Conservation (phyloP, 306 rosid genomes). For the Castanea crenata region DNA sequence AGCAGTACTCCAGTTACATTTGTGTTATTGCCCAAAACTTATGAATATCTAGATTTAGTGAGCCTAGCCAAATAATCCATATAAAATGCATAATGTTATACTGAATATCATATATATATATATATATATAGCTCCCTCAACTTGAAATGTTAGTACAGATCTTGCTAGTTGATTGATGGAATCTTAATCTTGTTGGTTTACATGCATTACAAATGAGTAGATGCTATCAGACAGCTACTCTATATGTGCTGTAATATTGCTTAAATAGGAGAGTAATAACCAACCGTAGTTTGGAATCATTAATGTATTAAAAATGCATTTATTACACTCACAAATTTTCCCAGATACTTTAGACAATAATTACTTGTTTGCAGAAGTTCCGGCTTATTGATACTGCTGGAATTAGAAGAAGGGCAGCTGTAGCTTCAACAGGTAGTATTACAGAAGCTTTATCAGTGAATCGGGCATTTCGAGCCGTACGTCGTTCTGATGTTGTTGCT, state of each 20-base stretch:
- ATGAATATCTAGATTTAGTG: background rate
- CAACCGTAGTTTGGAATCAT: background rate
- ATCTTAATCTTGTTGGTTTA: slow-evolving; percentile 26
- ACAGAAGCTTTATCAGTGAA: slow-evolving; percentile 93
- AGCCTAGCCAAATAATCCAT: background rate
- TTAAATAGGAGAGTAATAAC: background rate
- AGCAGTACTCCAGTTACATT: background rate
- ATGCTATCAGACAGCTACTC: slow-evolving; percentile 1
- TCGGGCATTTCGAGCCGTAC: slow-evolving; percentile 93
- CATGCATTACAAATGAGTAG: background rate
- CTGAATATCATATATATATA: background rate
- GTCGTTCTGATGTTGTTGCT: slow-evolving; percentile 92
- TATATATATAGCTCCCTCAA: background rate
- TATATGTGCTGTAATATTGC: background rate
- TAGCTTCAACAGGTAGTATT: slow-evolving; percentile 76
- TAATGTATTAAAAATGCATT: background rate
- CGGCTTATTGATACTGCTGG: slow-evolving; percentile 94
- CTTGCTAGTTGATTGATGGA: slow-evolving; percentile 8
- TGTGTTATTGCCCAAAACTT: background rate
- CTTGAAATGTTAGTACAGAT: background rate
- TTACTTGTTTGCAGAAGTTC: slow-evolving; percentile 61
- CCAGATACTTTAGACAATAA: slow-evolving; percentile 4
- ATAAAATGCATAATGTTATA: background rate
- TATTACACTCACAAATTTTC: background rate
- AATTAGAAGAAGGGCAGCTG: slow-evolving; percentile 78